Evolutionary conservation across 441 rosid species (phyloP).

Genomic region (Rhodomyrtus psidioides): DNA sequence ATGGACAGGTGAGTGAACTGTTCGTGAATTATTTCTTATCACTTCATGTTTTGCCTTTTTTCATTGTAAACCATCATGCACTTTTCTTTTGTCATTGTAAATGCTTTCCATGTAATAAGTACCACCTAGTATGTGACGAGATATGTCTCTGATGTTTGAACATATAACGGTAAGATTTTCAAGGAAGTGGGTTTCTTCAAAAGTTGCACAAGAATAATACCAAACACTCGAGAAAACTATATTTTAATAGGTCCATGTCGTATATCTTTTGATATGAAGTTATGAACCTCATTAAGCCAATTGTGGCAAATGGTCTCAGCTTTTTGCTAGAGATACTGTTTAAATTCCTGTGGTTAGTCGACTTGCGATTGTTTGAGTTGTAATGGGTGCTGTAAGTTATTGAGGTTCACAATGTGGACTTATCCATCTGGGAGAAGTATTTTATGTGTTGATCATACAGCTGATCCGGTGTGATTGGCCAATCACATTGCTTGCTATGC

Average conservation of each 20-base stretch:
- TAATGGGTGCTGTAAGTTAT: not conserved
- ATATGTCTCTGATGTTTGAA: not conserved
- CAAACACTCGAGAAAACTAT: not conserved
- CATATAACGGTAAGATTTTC: not conserved
- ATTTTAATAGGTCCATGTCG: not conserved
- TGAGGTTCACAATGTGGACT: not conserved
- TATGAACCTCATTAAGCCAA: not conserved
- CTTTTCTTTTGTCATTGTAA: not conserved
- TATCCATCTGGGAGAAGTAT: not conserved
- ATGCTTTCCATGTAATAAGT: not conserved
- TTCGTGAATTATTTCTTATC: not conserved
- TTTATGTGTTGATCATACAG: not conserved
- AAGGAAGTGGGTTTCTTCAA: not conserved
- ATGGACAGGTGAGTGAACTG: slow-evolving; percentile 41
- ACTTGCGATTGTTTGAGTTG: not conserved
- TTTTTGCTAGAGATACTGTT: not conserved
- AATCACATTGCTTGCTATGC: not conserved
- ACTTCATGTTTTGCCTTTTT: not conserved
- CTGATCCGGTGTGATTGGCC: not conserved
- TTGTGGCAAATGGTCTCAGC: not conserved
- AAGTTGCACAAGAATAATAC: not conserved
- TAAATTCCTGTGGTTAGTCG: not conserved
- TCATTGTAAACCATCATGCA: not conserved
- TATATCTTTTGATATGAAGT: not conserved
- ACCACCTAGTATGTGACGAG: not conserved